Evolutionary conservation across 176 grass and related monocot genomes (phyloP).

Genomic region (Metroxylon sagu): DNA sequence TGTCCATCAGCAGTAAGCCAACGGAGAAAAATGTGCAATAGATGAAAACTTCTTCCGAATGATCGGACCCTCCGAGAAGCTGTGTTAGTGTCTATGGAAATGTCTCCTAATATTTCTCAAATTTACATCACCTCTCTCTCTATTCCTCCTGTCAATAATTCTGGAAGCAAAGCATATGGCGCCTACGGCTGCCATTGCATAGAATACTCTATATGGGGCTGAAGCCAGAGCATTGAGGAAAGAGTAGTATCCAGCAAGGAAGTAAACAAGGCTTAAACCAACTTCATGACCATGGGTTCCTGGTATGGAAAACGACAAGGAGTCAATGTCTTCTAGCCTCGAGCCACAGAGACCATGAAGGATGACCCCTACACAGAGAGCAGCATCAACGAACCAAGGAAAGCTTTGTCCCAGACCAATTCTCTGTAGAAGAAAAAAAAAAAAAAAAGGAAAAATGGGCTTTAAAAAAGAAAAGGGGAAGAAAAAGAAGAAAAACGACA

Average conservation of each 20-base stretch:
- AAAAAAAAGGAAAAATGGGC: too few relatives aligned
- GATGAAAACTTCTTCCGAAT: too few relatives aligned
- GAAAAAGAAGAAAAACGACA: too few relatives aligned
- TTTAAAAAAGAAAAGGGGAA: too few relatives aligned
- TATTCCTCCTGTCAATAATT: constrained; percentile 47
- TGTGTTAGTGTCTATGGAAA: constrained; percentile 63
- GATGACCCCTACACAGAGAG: constrained; percentile 68
- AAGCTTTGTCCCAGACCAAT: constrained; percentile 73
- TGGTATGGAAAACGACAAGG: constrained; percentile 42
- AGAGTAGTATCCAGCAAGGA: constrained; percentile 72
- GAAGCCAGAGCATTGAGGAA: constrained; percentile 49
- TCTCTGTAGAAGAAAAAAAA: constrained; percentile 35
- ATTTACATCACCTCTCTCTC: constrained; percentile 39
- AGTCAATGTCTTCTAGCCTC: constrained; percentile 35
- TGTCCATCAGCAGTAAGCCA: too few relatives aligned
- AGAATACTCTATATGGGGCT: constrained; percentile 65
- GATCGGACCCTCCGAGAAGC: not conserved
- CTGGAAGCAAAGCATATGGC: constrained; percentile 47
- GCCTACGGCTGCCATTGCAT: constrained; percentile 65
- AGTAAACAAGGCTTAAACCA: constrained; percentile 68
- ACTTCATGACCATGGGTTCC: constrained; percentile 29
- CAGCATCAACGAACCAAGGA: constrained; percentile 73
- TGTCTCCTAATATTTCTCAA: constrained; percentile 67
- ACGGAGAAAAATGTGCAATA: too few relatives aligned
- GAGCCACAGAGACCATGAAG: constrained; percentile 73